A percentile compares a stretch with the other conserved stretches of the same genome.
These are phyloP conservation scores for Phytopythium aichiense DNA, from an alignment of 352 stramenopile species.

Conservation along the genomic window DNA sequence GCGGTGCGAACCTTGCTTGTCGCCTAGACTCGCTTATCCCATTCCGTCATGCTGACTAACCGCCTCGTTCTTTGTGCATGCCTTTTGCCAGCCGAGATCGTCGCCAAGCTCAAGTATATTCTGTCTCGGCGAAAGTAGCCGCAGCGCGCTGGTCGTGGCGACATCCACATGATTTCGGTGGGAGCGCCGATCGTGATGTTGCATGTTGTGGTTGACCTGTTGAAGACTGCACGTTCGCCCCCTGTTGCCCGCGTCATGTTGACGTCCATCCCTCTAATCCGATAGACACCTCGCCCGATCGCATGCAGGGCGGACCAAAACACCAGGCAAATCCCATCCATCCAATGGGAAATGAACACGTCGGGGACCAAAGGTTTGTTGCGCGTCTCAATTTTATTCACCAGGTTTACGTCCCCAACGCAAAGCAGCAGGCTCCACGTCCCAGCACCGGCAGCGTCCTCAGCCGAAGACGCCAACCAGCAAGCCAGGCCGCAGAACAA, in stretches of 20 bases:
- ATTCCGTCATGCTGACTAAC: background rate
- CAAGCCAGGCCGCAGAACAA: background rate
- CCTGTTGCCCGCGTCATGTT: background rate
- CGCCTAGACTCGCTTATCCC: background rate
- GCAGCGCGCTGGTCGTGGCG: background rate
- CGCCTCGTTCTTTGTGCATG: conserved; percentile 8
- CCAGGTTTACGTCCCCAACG: conserved; percentile 25
- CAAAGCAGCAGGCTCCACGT: background rate
- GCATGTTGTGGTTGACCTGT: background rate
- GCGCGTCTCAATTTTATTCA: conserved; percentile 86
- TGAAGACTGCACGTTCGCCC: background rate
- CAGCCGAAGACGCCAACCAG: background rate
- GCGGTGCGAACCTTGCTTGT: conserved; percentile 41
- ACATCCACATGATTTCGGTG: background rate
- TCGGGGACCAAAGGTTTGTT: conserved; percentile 40
- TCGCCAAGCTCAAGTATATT: conserved; percentile 90
- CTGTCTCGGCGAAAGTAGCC: conserved; percentile 71
- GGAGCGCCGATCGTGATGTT: background rate
- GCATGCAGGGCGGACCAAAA: background rate
- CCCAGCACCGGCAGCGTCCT: background rate
- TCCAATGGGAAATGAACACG: background rate
- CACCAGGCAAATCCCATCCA: background rate
- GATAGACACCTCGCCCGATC: background rate
- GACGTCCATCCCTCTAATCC: background rate
- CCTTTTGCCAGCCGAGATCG: conserved; percentile 65